These are phyloP conservation scores for Gyrodon lividus DNA, from an alignment of 768 basidiomycete species.

Conservation along the genomic window DNA sequence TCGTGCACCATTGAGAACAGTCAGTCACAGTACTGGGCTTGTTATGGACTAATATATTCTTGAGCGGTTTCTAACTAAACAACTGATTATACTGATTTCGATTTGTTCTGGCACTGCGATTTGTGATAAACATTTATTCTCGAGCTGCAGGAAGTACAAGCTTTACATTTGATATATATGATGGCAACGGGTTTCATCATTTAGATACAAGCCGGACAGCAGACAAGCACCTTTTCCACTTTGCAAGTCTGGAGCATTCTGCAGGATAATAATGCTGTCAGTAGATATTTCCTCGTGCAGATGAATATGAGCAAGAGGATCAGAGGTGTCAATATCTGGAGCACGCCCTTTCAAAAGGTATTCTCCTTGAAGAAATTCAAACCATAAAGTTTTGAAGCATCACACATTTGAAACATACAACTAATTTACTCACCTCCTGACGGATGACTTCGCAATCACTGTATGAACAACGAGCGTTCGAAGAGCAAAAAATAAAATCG, in stretches of 20 bases:
- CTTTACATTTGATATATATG: too few species aligned
- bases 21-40: too few species aligned
- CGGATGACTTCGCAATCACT: conserved; percentile 14
- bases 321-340: conserved; percentile 68
- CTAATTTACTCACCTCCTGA: conserved; percentile 21
- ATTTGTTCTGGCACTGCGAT: too few species aligned
- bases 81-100: too few species aligned
- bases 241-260: neutral
- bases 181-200: too few species aligned
- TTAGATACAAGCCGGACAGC: too few species aligned
- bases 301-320: neutral
- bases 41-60: too few species aligned
- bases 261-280: conserved; percentile 7
- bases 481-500: conserved; percentile 48
- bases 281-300: neutral
- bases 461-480: conserved; percentile 53
- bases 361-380: conserved; percentile 96
- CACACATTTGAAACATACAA: conserved; percentile 39
- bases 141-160: too few species aligned
- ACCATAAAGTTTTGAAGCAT: conserved; percentile 48
- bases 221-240: too few species aligned
- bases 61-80: too few species aligned
- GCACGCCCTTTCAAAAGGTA: conserved; percentile 64
- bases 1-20: too few species aligned
- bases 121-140: too few species aligned